Conservation (phyloP, 768 basidiomycete genomes). For the Psilocybe cubensis region DNA sequence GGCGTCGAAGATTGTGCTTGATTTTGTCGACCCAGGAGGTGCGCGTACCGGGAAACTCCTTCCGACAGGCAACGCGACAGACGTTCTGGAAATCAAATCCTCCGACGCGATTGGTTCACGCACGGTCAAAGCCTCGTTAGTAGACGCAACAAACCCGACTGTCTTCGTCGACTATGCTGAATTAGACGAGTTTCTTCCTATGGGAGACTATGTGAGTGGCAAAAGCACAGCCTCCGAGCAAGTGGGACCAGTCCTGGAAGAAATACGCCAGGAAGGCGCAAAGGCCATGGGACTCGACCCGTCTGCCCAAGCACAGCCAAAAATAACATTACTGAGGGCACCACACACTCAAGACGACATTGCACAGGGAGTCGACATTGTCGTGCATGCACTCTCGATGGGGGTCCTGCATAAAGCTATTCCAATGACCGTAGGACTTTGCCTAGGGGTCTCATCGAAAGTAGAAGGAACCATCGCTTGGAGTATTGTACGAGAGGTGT, state of each 20-base stretch:
- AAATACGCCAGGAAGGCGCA: conserved; percentile 59
- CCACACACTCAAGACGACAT: conserved; percentile 27
- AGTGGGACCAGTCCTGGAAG: conserved; percentile 46
- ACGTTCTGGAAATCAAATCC: conserved; percentile 43
- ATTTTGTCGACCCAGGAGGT: conserved; percentile 69
- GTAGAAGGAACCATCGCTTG: conserved; percentile 58
- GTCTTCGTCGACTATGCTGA: conserved; percentile 58
- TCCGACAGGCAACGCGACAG: conserved; percentile 57
- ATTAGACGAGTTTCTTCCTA: conserved; percentile 41
- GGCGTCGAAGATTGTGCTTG: conserved; percentile 66
- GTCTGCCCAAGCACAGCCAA: conserved; percentile 66
- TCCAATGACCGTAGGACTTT: conserved; percentile 74
- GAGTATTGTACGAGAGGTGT: conserved; percentile 36
- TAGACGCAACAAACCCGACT: conserved; percentile 79
- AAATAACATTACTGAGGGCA: conserved; percentile 60
- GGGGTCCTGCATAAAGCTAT: conserved; percentile 72
- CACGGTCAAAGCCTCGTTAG: conserved; percentile 48
- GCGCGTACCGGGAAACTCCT: conserved; percentile 74
- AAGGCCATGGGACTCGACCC: conserved; percentile 67
- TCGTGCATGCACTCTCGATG: conserved; percentile 69
- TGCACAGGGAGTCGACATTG: conserved; percentile 47
- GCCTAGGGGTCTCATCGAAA: conserved; percentile 66
- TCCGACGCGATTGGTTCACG: conserved; percentile 15
- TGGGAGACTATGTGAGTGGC: conserved; percentile 40
- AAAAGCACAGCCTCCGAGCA: conserved; percentile 24